These are phyloP conservation scores for Ceriops decandra DNA, from an alignment of 345 rosid species.

Conservation along the genomic window DNA sequence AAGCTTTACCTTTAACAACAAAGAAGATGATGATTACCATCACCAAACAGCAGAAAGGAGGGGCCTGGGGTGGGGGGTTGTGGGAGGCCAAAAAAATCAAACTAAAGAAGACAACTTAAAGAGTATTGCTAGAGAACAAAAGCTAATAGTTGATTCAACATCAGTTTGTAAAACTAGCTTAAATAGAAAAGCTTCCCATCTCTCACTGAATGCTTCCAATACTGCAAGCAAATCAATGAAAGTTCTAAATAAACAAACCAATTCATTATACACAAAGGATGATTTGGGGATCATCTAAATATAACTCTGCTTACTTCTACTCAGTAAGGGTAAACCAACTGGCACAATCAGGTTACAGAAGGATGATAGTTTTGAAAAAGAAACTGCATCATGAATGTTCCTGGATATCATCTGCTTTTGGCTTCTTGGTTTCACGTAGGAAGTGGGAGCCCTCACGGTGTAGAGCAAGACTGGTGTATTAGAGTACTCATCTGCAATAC, in stretches of 20 bases:
- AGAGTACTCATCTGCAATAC: conserved; percentile 73
- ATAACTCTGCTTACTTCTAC: conserved; percentile 48
- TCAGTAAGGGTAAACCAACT: conserved; percentile 70
- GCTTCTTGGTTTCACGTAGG: conserved; percentile 43
- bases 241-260: neutral
- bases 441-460: conserved; percentile 50
- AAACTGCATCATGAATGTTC: conserved; percentile 75
- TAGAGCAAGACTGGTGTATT: conserved; percentile 71
- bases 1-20: conserved; percentile 57
- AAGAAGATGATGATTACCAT: conserved; percentile 8
- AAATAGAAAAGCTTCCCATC: neutral
- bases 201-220: conserved; percentile 4
- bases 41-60: neutral
- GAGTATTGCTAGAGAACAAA: too few species aligned
- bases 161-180: neutral
- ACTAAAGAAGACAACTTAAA: too few species aligned
- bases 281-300: conserved; percentile 7
- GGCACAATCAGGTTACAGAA: conserved; percentile 73
- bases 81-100: too few species aligned
- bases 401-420: conserved; percentile 46
- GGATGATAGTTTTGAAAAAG: conserved; percentile 70
- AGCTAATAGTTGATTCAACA: neutral
- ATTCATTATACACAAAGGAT: neutral
- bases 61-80: too few species aligned
- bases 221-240: neutral